Conservation (phyloP, 192 early-diverging fungal species). For the Phycomyces nitens region DNA sequence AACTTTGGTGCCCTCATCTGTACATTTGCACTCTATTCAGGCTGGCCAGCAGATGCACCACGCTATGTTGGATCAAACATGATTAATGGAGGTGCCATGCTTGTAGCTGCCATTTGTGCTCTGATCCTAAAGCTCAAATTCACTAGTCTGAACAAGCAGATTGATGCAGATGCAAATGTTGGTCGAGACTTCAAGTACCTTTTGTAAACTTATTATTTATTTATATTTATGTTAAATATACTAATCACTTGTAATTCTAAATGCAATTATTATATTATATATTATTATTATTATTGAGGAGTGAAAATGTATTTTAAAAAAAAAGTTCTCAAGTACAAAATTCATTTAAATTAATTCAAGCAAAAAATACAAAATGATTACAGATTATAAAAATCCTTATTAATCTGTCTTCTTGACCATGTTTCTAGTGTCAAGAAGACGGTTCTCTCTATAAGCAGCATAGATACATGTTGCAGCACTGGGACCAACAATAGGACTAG, state of each 20-base stretch:
- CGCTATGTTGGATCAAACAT: conserved; percentile 35
- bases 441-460: conserved; percentile 15
- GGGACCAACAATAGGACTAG: conserved; percentile 13
- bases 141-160: conserved; percentile 14
- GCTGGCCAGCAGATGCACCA: conserved; percentile 32
- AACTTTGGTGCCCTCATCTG: conserved; percentile 34
- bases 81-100: conserved; percentile 32
- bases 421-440: background rate
- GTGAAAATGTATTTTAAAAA: too few species aligned
- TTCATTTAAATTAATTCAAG: too few species aligned
- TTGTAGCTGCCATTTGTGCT: conserved; percentile 29
- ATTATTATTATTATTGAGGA: too few species aligned
- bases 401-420: background rate
- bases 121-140: conserved; percentile 16
- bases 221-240: too few species aligned
- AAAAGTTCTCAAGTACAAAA: too few species aligned
- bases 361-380: too few species aligned
- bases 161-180: conserved; percentile 10
- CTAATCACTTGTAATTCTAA: too few species aligned
- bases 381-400: too few species aligned
- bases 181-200: conserved; percentile 7
- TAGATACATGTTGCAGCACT: conserved; percentile 9
- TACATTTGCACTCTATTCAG: conserved; percentile 34
- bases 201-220: conserved; percentile 3
- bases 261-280: too few species aligned